Evolutionary conservation across 768 basidiomycete genomes (phyloP).

Genomic region (Lactifluus subvellereus): DNA sequence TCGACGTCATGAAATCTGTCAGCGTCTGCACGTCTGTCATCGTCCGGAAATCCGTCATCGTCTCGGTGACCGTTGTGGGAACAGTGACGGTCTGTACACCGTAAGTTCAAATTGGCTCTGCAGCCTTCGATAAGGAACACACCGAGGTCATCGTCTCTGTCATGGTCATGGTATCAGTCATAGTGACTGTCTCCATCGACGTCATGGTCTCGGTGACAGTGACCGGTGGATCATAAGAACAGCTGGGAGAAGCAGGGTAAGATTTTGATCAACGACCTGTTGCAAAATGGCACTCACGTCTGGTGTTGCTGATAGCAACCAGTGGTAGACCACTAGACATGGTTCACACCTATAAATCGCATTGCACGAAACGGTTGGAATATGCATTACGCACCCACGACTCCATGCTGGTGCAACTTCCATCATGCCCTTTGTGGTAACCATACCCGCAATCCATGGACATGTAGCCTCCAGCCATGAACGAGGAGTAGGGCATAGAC

Average conservation of each 20-base stretch:
- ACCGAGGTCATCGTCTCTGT: slow-evolving; percentile 29
- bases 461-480: slow-evolving; percentile 58
- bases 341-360: background rate
- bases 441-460: slow-evolving; percentile 68
- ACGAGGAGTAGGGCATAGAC: slow-evolving; percentile 43
- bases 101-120: background rate
- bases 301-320: slow-evolving; percentile 15
- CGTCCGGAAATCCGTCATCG: slow-evolving; percentile 24
- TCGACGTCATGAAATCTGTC: slow-evolving; percentile 38
- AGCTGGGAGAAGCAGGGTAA: slow-evolving; percentile 13
- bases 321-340: slow-evolving; percentile 7
- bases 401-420: slow-evolving; percentile 43
- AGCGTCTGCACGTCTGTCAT: slow-evolving; percentile 21
- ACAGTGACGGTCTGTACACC: slow-evolving; percentile 13
- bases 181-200: slow-evolving; percentile 38
- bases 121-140: background rate
- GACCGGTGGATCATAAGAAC: slow-evolving; percentile 32
- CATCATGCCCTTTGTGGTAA: slow-evolving; percentile 49
- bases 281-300: background rate
- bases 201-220: slow-evolving; percentile 39
- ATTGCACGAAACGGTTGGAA: background rate
- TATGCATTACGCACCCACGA: slow-evolving; percentile 51
- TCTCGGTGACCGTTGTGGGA: slow-evolving; percentile 23
- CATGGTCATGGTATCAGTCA: slow-evolving; percentile 27
- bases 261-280: background rate